Conservation (phyloP, 2,329 filamentous ascomycete genomes). For the Chrysoporthe puriensis region DNA sequence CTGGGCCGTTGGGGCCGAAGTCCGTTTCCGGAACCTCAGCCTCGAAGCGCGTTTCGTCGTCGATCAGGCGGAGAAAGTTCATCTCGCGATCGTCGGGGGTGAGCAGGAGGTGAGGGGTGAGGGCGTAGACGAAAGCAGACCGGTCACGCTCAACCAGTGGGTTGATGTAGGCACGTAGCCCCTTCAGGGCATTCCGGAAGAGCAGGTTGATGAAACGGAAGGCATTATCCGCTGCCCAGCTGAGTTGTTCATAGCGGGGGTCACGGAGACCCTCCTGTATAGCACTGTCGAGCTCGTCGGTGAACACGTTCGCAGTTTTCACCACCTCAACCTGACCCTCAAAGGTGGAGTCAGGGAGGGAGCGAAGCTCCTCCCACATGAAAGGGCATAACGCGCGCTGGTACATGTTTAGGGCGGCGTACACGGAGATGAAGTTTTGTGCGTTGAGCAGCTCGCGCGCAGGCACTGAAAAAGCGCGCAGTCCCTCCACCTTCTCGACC, state of each 20-base stretch:
- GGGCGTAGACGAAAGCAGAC: constrained; percentile 38
- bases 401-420: constrained; percentile 34
- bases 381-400: constrained; percentile 43
- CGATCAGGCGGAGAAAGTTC: constrained; percentile 60
- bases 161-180: constrained; percentile 17
- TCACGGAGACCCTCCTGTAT: neutral
- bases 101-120: constrained; percentile 53
- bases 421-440: constrained; percentile 31
- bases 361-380: constrained; percentile 39
- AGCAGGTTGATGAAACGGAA: neutral
- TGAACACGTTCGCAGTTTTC: constrained; percentile 1
- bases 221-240: neutral
- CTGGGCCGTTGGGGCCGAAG: constrained; percentile 51
- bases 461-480: constrained; percentile 44
- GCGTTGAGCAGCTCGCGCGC: constrained; percentile 33
- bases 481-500: constrained; percentile 35
- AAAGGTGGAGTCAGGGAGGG: neutral
- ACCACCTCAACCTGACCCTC: neutral
- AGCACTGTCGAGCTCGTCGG: neutral
- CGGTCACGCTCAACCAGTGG: constrained; percentile 33
- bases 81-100: constrained; percentile 60
- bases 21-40: constrained; percentile 45
- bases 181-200: constrained; percentile 11
- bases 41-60: constrained; percentile 43
- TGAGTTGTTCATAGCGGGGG: no score